A percentile compares a stretch with the other conserved stretches of the same genome.
Conservation (phyloP, 75 land plant genomes). For the Sequoiadendron giganteum region DNA sequence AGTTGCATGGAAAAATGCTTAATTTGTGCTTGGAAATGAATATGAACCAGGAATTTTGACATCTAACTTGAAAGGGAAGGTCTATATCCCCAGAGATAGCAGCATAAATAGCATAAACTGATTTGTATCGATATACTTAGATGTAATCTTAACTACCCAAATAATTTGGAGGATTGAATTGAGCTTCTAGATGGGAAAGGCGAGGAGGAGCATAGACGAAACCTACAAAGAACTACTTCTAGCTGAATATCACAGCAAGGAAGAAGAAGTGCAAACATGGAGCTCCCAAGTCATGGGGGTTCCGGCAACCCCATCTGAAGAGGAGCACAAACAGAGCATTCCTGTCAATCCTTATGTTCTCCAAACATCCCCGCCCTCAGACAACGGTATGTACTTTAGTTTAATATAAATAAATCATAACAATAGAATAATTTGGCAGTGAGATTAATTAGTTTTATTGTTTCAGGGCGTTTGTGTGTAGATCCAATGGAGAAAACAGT, state of each 20-base stretch:
- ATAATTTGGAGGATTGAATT: neutral
- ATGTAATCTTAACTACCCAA: neutral
- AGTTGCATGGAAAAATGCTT: no score
- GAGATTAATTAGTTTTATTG: neutral
- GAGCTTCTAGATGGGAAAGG: neutral
- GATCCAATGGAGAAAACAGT: slow-evolving; percentile 29
- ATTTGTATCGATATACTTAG: no score
- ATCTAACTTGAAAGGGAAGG: no score
- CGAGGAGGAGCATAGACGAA: neutral
- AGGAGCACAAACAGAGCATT: neutral
- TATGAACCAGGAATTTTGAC: no score
- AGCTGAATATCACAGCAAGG: neutral
- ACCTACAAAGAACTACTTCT: neutral
- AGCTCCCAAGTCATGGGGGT: neutral
- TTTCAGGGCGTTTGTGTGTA: neutral
- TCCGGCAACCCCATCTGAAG: neutral
- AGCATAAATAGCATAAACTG: no score
- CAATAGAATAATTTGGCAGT: neutral
- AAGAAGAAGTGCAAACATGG: neutral
- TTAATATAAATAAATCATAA: neutral
- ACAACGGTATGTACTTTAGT: neutral
- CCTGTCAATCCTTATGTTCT: neutral
- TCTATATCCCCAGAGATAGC: no score
- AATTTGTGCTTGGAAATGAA: no score
- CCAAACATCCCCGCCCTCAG: neutral